Conservation (phyloP, 306 rosid species). For the Vachellia pachyceras region DNA sequence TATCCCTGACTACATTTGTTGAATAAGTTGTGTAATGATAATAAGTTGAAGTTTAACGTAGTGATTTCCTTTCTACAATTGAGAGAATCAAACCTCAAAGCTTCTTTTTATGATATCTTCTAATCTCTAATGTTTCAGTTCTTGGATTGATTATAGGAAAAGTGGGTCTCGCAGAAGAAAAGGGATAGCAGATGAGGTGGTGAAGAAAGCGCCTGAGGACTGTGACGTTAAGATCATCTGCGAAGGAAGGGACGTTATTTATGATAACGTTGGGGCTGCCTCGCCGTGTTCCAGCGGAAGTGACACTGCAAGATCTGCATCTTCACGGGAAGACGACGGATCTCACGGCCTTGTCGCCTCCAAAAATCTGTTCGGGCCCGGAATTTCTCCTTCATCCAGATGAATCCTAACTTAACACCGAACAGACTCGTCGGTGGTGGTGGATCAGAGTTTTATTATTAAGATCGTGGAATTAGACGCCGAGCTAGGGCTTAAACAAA, state of each 20-base stretch:
- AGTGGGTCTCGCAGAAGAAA: constrained; percentile 21
- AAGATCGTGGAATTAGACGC: background rate
- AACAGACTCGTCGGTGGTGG: background rate
- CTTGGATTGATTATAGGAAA: constrained; percentile 13
- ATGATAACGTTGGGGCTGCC: background rate
- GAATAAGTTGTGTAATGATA: no score
- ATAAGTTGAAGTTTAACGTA: no score
- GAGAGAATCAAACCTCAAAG: no score
- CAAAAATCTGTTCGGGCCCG: constrained; percentile 33
- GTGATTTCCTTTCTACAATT: no score
- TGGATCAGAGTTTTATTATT: background rate
- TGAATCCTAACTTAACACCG: background rate
- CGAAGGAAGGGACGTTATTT: constrained; percentile 48
- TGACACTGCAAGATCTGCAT: background rate
- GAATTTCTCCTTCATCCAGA: background rate
- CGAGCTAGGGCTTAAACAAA: background rate
- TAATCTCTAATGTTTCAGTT: background rate
- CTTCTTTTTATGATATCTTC: no score
- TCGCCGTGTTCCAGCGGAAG: constrained; percentile 14
- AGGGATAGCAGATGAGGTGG: constrained; percentile 29
- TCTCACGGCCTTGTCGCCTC: background rate
- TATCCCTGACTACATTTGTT: no score
- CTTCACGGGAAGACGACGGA: constrained; percentile 11
- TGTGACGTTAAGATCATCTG: constrained; percentile 53
- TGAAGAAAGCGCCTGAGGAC: constrained; percentile 28